These are phyloP conservation scores for Candida railenensis DNA, from an alignment of 805 yeast species.

Conservation along the genomic window DNA sequence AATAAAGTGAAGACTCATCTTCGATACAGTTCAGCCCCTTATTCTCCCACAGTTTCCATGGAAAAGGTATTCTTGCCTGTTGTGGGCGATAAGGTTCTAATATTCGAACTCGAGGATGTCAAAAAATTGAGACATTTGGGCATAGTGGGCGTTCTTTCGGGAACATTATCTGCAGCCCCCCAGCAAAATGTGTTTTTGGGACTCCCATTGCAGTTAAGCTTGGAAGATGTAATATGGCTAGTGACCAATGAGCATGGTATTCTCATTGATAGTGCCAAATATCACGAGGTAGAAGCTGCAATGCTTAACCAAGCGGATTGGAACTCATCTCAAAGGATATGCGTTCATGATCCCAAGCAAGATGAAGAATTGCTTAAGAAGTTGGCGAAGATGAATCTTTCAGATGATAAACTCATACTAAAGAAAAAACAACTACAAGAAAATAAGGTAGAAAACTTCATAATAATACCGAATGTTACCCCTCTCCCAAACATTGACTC, in stretches of 20 bases:
- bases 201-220: slow-evolving; percentile 69
- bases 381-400: slow-evolving; percentile 8
- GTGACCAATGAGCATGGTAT: slow-evolving; percentile 41
- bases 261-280: slow-evolving; percentile 40
- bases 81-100: slow-evolving; percentile 45
- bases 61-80: slow-evolving; percentile 27
- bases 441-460: slow-evolving; percentile 5
- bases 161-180: slow-evolving; percentile 86
- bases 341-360: slow-evolving; percentile 9
- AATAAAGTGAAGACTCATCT: neutral
- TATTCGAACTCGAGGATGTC: slow-evolving; percentile 59
- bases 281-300: slow-evolving; percentile 14
- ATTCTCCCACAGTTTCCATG: neutral
- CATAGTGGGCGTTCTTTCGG: slow-evolving; percentile 74
- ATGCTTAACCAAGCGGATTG: slow-evolving; percentile 5
- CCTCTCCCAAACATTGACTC: neutral
- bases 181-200: slow-evolving; percentile 91
- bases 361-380: slow-evolving; percentile 9
- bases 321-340: slow-evolving; percentile 6
- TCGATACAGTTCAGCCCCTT: neutral
- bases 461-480: neutral
- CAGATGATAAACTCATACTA: slow-evolving; percentile 5
- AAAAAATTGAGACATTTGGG: slow-evolving; percentile 57
- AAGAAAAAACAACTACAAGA: slow-evolving; percentile 6
- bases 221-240: slow-evolving; percentile 74